Evolutionary conservation across 441 rosid genomes (phyloP).

Genomic region (Brassica balearica): DNA sequence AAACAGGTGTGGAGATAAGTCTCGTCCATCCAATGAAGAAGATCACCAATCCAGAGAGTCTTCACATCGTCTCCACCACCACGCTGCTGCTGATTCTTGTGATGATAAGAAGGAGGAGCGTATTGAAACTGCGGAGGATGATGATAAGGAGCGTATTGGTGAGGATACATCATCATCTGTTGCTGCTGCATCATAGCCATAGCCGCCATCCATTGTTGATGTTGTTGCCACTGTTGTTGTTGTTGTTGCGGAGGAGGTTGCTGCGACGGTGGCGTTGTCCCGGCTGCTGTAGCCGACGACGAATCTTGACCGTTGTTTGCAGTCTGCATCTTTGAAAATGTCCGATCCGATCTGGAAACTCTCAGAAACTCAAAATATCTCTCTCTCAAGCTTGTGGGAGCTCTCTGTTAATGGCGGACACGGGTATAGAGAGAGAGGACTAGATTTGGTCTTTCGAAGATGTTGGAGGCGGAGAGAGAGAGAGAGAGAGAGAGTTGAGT

Average conservation of each 20-base stretch:
- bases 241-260: constrained; percentile 37
- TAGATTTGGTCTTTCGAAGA: constrained; percentile 29
- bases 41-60: constrained; percentile 79
- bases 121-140: constrained; percentile 49
- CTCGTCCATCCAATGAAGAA: constrained; percentile 85
- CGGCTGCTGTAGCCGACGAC: constrained; percentile 38
- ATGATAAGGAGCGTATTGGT: constrained; percentile 60
- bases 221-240: constrained; percentile 45
- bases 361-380: not conserved
- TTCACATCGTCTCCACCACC: constrained; percentile 58
- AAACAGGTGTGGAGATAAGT: constrained; percentile 69
- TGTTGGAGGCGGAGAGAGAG: constrained; percentile 45
- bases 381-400: not conserved
- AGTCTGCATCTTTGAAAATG: constrained; percentile 58
- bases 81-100: constrained; percentile 31
- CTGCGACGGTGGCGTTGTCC: constrained; percentile 41
- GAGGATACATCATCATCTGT: constrained; percentile 79
- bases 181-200: constrained; percentile 91
- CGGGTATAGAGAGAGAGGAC: constrained; percentile 25
- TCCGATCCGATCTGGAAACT: constrained; percentile 34
- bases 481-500: constrained; percentile 18
- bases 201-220: constrained; percentile 67
- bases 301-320: constrained; percentile 64
- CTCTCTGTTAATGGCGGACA: constrained; percentile 28
- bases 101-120: constrained; percentile 25